Conservation (phyloP, 1,139 yeast genomes). For the Candida sojae region DNA sequence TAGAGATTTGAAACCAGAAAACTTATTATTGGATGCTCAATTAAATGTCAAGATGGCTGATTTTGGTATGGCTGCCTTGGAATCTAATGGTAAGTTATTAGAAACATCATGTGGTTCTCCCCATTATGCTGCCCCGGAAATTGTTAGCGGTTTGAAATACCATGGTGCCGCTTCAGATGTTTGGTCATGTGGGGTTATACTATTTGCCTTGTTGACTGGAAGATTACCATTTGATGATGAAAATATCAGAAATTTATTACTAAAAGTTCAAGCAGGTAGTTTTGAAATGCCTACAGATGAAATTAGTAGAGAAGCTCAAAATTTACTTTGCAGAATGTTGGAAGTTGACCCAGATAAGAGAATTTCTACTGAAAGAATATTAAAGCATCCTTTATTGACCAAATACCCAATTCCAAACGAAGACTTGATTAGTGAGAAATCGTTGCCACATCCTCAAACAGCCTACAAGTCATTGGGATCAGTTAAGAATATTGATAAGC, state of each 20-base stretch:
- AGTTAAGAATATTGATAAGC: conserved; percentile 56
- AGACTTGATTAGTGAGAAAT: conserved; percentile 51
- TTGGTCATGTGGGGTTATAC: conserved; percentile 84
- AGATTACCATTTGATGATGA: conserved; percentile 83
- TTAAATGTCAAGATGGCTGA: conserved; percentile 78
- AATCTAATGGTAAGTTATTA: conserved; percentile 66
- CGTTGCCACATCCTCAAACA: conserved; percentile 66
- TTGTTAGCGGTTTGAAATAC: conserved; percentile 73
- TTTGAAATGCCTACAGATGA: conserved; percentile 68
- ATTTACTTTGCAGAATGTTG: conserved; percentile 70
- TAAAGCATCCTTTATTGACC: conserved; percentile 71
- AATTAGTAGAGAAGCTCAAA: conserved; percentile 65
- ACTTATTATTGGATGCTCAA: conserved; percentile 64
- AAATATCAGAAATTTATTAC: conserved; percentile 64
- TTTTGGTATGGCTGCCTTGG: conserved; percentile 87
- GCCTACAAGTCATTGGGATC: conserved; percentile 52
- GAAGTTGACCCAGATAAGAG: conserved; percentile 78
- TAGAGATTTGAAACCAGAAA: conserved; percentile 81
- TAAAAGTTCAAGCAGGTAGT: conserved; percentile 75
- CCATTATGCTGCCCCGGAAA: conserved; percentile 87
- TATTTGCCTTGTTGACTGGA: conserved; percentile 77
- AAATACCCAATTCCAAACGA: conserved; percentile 60
- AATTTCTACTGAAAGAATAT: conserved; percentile 73
- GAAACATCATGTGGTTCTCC: conserved; percentile 88
- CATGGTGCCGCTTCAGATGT: conserved; percentile 85